These are phyloP conservation scores for Fusarium agapanthi DNA, from an alignment of 2,329 filamentous ascomycete species.

Conservation along the genomic window DNA sequence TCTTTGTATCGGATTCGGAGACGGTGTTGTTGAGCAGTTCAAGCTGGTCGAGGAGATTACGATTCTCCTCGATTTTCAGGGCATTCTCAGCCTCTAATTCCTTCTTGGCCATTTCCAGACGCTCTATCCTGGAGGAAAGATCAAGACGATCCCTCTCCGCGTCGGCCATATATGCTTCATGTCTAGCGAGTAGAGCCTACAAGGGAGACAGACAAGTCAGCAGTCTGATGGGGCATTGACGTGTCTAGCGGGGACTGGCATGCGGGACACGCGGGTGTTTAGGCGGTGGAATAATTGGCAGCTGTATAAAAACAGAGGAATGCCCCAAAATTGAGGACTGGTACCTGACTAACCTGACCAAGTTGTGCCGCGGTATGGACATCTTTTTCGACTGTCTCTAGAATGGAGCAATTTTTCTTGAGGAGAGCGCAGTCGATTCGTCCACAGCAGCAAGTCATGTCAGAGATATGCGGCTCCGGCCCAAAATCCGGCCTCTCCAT, in stretches of 20 bases:
- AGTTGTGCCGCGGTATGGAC: conserved; percentile 86
- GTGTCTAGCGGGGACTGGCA: conserved; percentile 34
- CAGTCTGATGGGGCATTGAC: conserved; percentile 49
- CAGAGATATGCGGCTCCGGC: conserved; percentile 41
- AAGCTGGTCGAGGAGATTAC: conserved; percentile 80
- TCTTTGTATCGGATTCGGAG: conserved; percentile 79
- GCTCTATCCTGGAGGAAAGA: conserved; percentile 76
- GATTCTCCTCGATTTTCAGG: conserved; percentile 83
- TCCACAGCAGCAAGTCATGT: conserved; percentile 84
- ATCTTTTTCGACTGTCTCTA: conserved; percentile 86
- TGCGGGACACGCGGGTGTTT: conserved; percentile 26
- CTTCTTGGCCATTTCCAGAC: conserved; percentile 77
- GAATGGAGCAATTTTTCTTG: conserved; percentile 78
- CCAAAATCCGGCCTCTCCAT: conserved; percentile 40
- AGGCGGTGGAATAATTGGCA: conserved; percentile 12
- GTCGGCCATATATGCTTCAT: conserved; percentile 94
- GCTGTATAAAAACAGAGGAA: conserved; percentile 29
- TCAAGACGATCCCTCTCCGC: conserved; percentile 84
- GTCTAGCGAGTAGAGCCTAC: conserved; percentile 89
- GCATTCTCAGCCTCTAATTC: conserved; percentile 81
- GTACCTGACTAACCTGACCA: conserved; percentile 79
- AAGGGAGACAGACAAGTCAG: conserved; percentile 69
- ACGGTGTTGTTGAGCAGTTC: conserved; percentile 85
- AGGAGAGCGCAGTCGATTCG: conserved; percentile 80
- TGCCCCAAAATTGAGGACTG: conserved; percentile 36